Conservation (phyloP, 2,329 filamentous ascomycete species). For the Verticillium dahliae region DNA sequence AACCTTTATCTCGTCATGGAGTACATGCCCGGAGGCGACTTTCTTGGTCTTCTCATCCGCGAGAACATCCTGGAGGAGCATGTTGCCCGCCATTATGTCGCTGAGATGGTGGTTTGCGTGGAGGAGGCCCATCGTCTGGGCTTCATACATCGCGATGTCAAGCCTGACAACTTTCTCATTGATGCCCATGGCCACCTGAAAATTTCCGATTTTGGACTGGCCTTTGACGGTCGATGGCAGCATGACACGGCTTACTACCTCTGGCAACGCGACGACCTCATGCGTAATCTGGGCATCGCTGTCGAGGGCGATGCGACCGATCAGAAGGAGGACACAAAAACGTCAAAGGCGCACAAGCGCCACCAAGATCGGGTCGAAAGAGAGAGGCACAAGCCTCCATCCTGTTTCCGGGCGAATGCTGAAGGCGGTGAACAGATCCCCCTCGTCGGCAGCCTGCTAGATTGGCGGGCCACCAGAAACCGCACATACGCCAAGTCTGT, state of each 20-base stretch:
- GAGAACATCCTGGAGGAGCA: slow-evolving; percentile 77
- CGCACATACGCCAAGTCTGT: slow-evolving; percentile 74
- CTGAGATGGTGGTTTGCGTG: slow-evolving; percentile 93
- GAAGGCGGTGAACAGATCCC: slow-evolving; percentile 22
- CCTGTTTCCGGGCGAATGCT: slow-evolving; percentile 25
- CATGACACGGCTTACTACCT: slow-evolving; percentile 86
- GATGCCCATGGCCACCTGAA: slow-evolving; percentile 83
- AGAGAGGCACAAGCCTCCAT: slow-evolving; percentile 10
- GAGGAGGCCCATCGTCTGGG: slow-evolving; percentile 83
- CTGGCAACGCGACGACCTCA: slow-evolving; percentile 70
- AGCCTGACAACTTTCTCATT: slow-evolving; percentile 95
- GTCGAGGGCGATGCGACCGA: slow-evolving; percentile 72
- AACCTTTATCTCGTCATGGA: slow-evolving; percentile 95
- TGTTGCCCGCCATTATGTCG: slow-evolving; percentile 78
- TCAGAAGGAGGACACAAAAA: slow-evolving; percentile 39
- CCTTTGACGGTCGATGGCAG: slow-evolving; percentile 92
- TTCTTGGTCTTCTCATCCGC: slow-evolving; percentile 77
- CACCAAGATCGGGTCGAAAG: slow-evolving; percentile 2
- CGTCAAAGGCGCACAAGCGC: slow-evolving; percentile 10
- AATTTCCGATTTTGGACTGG: slow-evolving; percentile 92
- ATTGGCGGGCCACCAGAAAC: slow-evolving; percentile 66
- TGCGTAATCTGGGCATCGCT: slow-evolving; percentile 68
- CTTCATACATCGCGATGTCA: slow-evolving; percentile 94
- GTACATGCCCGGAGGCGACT: slow-evolving; percentile 96
- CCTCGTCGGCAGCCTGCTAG: slow-evolving; percentile 45